phyloP scores from a whole-genome alignment of 202 grass and related monocot genomes.

The Brachypodium distachyon region DNA sequence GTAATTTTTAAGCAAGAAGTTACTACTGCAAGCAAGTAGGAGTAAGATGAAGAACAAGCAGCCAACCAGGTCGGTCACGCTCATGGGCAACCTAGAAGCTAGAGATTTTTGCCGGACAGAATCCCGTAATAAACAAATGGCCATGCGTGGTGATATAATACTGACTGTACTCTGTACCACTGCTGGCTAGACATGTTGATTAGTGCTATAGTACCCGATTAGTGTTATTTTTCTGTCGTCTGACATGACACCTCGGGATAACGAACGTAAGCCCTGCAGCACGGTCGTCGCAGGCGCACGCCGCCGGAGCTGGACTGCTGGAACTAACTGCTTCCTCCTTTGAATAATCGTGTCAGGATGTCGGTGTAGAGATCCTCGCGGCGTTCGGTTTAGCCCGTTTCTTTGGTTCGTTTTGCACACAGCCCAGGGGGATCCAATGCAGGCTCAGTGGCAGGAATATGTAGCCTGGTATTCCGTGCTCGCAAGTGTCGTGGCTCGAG shows the following conservation, averaged over 20 bases:
- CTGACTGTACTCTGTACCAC: neutral
- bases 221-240: too few species aligned
- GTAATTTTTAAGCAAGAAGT: too few species aligned
- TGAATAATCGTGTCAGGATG: neutral
- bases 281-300: neutral
- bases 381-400: neutral
- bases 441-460: neutral
- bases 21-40: neutral
- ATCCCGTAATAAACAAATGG: slow-evolving; percentile 29
- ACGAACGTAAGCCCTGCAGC: slow-evolving; percentile 6
- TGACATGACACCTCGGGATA: slow-evolving; percentile 30
- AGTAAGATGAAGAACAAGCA: neutral
- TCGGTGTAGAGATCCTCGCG: neutral
- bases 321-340: neutral
- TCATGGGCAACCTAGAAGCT: slow-evolving; percentile 20
- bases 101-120: too few species aligned
- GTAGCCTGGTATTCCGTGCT: neutral
- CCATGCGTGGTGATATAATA: slow-evolving; percentile 22
- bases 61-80: neutral
- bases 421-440: slow-evolving; percentile 32
- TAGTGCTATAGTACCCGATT: slow-evolving; percentile 12
- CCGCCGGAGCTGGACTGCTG: neutral
- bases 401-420: too few species aligned
- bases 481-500: neutral
- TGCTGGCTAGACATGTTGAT: slow-evolving; percentile 17